Percentiles rank a stretch among this genome's conserved stretches.
phyloP scores from a whole-genome alignment of 1,284 basidiomycete genomes.

The Ganoderma multipileum region DNA sequence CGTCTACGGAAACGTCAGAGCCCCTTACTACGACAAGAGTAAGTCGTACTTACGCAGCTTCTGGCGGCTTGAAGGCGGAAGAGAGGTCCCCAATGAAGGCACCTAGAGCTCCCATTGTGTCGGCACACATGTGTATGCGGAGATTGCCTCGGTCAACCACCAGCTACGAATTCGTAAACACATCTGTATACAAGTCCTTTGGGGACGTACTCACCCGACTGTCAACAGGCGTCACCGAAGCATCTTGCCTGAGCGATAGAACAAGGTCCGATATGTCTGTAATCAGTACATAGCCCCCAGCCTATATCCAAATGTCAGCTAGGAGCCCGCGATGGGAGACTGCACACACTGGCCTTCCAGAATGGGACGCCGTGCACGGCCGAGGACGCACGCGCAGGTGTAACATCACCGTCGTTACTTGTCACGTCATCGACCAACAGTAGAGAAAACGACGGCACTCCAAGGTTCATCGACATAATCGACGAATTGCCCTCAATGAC shows the following conservation, averaged over 20 bases:
- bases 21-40: background rate
- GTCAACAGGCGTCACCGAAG: slow-evolving; percentile 39
- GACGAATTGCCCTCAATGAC: slow-evolving; percentile 74
- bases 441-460: slow-evolving; percentile 52
- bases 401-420: slow-evolving; percentile 38
- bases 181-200: background rate
- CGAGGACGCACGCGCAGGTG: slow-evolving; percentile 8
- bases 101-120: slow-evolving; percentile 63
- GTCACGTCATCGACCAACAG: slow-evolving; percentile 71
- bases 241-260: slow-evolving; percentile 47
- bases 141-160: slow-evolving; percentile 53
- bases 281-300: slow-evolving; percentile 70
- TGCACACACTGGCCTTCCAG: slow-evolving; percentile 70
- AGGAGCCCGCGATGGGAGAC: background rate
- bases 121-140: slow-evolving; percentile 70
- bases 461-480: slow-evolving; percentile 59
- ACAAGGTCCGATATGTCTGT: slow-evolving; percentile 62
- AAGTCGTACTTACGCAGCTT: slow-evolving; percentile 45
- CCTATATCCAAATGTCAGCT: slow-evolving; percentile 42
- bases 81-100: slow-evolving; percentile 58
- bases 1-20: slow-evolving; percentile 6
- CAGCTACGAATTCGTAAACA: slow-evolving; percentile 1
- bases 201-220: slow-evolving; percentile 46
- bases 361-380: slow-evolving; percentile 47
- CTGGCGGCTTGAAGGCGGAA: slow-evolving; percentile 47